Evolutionary conservation across 164 flowering plant species (phyloP).

Genomic region (Tetrastigma voinierianum): DNA sequence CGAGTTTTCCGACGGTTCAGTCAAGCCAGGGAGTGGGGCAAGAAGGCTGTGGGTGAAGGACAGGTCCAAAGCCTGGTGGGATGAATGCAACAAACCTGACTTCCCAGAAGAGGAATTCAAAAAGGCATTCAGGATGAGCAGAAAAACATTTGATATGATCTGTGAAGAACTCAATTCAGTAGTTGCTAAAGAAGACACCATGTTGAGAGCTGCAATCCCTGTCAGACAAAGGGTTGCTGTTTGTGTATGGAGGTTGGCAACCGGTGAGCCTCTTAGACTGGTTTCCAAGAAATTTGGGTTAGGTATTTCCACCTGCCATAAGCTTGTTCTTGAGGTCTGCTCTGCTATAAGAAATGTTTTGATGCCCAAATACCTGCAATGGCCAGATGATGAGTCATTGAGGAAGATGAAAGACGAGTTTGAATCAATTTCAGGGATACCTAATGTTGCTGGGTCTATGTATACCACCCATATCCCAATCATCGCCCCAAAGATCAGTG

Average conservation of each 20-base stretch:
- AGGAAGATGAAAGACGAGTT: slow-evolving; percentile 31
- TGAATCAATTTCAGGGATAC: slow-evolving; percentile 50
- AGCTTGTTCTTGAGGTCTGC: slow-evolving; percentile 62
- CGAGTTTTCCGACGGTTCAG: not conserved
- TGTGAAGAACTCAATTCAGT: slow-evolving; percentile 48
- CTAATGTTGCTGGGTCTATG: slow-evolving; percentile 55
- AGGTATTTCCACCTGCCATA: slow-evolving; percentile 63
- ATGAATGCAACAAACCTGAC: slow-evolving; percentile 42
- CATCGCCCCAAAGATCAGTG: slow-evolving; percentile 58
- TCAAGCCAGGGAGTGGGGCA: not conserved
- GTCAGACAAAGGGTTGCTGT: slow-evolving; percentile 68
- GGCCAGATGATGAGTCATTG: slow-evolving; percentile 49
- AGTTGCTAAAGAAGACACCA: slow-evolving; percentile 50
- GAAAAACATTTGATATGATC: slow-evolving; percentile 43
- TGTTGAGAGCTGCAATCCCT: slow-evolving; percentile 55
- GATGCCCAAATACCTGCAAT: slow-evolving; percentile 54
- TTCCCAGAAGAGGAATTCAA: slow-evolving; percentile 55
- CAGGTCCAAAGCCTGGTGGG: slow-evolving; percentile 53
- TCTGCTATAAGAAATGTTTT: slow-evolving; percentile 42
- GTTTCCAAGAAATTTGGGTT: slow-evolving; percentile 63
- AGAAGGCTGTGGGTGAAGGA: slow-evolving; percentile 48
- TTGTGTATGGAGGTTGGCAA: slow-evolving; percentile 67
- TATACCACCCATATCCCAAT: slow-evolving; percentile 66
- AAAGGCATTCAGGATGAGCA: slow-evolving; percentile 48
- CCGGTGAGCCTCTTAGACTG: slow-evolving; percentile 61